These are phyloP conservation scores for Ganoderma multipileum DNA, from an alignment of 1,284 basidiomycete species.

Conservation along the genomic window DNA sequence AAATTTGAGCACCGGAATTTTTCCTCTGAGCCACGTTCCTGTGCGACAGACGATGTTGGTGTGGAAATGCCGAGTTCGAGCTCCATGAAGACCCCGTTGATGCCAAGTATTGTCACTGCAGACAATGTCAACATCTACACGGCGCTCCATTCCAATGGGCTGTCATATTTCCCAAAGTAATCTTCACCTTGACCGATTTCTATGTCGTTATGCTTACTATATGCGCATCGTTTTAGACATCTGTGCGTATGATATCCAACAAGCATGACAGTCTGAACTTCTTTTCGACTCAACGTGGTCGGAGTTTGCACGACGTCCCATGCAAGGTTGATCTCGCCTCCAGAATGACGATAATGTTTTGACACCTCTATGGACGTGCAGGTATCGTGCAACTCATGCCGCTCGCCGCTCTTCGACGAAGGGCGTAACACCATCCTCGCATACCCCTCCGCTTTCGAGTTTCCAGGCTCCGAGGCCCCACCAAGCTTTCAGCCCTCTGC, in stretches of 20 bases:
- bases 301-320: conserved; percentile 39
- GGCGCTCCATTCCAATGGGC: conserved; percentile 46
- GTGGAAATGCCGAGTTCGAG: too few relatives aligned
- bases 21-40: too few relatives aligned
- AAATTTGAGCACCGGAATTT: too few relatives aligned
- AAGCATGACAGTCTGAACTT: conserved; percentile 40
- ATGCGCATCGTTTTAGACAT: conserved; percentile 34
- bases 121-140: conserved; percentile 42
- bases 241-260: conserved; percentile 40
- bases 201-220: background rate
- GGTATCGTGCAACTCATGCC: conserved; percentile 42
- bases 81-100: too few relatives aligned
- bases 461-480: conserved; percentile 38
- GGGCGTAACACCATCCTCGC: conserved; percentile 43
- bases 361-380: background rate
- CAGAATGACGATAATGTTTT: background rate
- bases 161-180: conserved; percentile 42
- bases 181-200: background rate
- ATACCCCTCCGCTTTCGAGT: conserved; percentile 41
- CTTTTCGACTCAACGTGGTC: conserved; percentile 39
- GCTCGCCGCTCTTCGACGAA: conserved; percentile 45
- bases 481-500: conserved; percentile 41
- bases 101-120: conserved; percentile 43
- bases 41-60: too few relatives aligned
- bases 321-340: conserved; percentile 36